Base-by-base conservation (phyloP, 345 rosid species). In the Gossypium stocksii region DNA sequence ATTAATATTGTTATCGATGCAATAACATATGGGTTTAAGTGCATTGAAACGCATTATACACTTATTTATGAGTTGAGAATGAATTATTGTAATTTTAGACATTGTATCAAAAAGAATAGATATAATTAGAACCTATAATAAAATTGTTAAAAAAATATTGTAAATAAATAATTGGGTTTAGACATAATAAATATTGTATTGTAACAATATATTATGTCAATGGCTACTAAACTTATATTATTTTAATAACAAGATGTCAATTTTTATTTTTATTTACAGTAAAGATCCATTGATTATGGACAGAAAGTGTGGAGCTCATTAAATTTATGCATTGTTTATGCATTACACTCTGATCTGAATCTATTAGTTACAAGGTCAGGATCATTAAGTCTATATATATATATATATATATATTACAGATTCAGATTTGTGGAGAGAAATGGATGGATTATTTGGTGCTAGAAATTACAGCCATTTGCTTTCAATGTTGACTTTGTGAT, bases 71-170 rank as follows among this genome's bases (percentile, higher is more conserved):
- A 5, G 7, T 34, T 1, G 1, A 0, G 1, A 1, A 34, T 4
- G 7, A 0, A 2, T 0, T 34, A 34, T 34, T 0, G 1, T 5
- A 5, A 0, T 34, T 34, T 5, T 34, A 34, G 0, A 34, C 1
- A 34, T 34, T 5, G 7, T 34, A 1, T 34, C 7, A 5, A 5
- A 29, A 5, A 4, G 0, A 34, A 34, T 0, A 34, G 1, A 34
- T 34, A 34, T 5, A 5, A 34, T 34, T 0, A 4, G 0, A 48
- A 48, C 1, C 0, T 12, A 11, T 2, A n/a, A 53, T 7, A 0
- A 9, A 19, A 2, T 19, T 11, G 0, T 3, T 9, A 20, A 19
- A 56, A 2, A 56, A 2, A 56, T 0, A 19, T 56, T 20, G 9
- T 56, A 56, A 56, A 56, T 9, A 34, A 5, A 34, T 34, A 4